A percentile compares a stretch with the other conserved stretches of the same genome.
These are phyloP conservation scores for Nephelium lappaceum DNA, from an alignment of 345 rosid genomes.

Conservation along the genomic window DNA sequence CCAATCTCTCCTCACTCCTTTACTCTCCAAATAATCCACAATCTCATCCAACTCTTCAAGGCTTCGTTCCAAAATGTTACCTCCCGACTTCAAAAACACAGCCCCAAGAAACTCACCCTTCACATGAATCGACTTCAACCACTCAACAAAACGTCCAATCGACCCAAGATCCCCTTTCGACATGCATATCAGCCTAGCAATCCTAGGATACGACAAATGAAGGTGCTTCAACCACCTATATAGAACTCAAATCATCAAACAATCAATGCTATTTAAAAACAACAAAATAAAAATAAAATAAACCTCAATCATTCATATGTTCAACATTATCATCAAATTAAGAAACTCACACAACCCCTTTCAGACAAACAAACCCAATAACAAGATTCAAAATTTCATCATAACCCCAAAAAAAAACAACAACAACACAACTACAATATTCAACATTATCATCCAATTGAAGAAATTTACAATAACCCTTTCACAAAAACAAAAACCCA, in stretches of 20 bases:
- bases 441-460: not conserved
- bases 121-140: constrained; percentile 81
- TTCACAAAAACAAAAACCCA: constrained; percentile 9
- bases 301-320: not conserved
- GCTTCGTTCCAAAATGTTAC: constrained; percentile 54
- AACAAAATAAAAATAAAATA: no score
- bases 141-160: constrained; percentile 53
- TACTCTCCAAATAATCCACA: constrained; percentile 69
- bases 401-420: no score
- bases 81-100: constrained; percentile 67
- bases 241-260: constrained; percentile 19
- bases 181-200: constrained; percentile 71
- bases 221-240: constrained; percentile 96
- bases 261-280: constrained; percentile 11
- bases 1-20: constrained; percentile 85
- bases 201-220: constrained; percentile 64
- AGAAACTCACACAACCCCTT: no score
- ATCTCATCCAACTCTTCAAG: constrained; percentile 56
- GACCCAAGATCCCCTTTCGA: constrained; percentile 71
- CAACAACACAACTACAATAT: no score
- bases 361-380: no score
- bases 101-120: constrained; percentile 73
- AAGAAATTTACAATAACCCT: not conserved
- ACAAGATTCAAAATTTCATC: no score
- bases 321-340: not conserved